These are phyloP conservation scores for Metschnikowia anglica DNA, from an alignment of 805 yeast genomes.

Conservation along the genomic window DNA sequence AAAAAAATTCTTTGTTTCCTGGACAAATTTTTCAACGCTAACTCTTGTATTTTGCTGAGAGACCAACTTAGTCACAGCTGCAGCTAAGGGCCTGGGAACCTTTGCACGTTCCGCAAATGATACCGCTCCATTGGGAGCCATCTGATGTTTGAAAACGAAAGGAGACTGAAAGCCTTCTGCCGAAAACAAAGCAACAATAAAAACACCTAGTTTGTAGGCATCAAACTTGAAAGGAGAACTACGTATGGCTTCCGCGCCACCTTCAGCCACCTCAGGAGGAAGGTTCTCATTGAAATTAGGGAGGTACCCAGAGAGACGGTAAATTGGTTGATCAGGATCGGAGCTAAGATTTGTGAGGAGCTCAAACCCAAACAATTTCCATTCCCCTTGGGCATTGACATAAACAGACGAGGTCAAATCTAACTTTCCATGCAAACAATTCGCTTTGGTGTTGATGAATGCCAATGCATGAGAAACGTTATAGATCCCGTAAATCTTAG, in stretches of 20 bases:
- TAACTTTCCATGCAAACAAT: constrained; percentile 64
- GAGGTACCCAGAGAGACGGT: constrained; percentile 30
- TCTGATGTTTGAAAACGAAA: neutral
- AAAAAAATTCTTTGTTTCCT: constrained; percentile 27
- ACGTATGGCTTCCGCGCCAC: constrained; percentile 44
- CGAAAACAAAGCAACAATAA: constrained; percentile 50
- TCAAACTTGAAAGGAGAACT: constrained; percentile 51
- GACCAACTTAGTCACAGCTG: constrained; percentile 41
- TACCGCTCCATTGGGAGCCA: neutral
- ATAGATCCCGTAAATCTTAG: constrained; percentile 54
- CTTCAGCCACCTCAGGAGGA: constrained; percentile 49
- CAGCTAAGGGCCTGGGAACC: constrained; percentile 40
- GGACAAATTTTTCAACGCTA: constrained; percentile 29
- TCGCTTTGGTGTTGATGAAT: constrained; percentile 56
- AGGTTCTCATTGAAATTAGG: constrained; percentile 27
- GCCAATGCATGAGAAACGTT: constrained; percentile 54
- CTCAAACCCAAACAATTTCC: constrained; percentile 85
- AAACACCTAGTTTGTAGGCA: constrained; percentile 60
- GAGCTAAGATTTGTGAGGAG: constrained; percentile 49
- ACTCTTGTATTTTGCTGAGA: constrained; percentile 31
- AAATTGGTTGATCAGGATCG: constrained; percentile 47
- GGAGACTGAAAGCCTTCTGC: constrained; percentile 15
- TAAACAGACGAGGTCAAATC: constrained; percentile 52
- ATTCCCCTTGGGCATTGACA: constrained; percentile 68
- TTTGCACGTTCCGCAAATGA: constrained; percentile 7